Conservation (phyloP, 1,284 basidiomycete species). For the Moesziomyces antarcticus region DNA sequence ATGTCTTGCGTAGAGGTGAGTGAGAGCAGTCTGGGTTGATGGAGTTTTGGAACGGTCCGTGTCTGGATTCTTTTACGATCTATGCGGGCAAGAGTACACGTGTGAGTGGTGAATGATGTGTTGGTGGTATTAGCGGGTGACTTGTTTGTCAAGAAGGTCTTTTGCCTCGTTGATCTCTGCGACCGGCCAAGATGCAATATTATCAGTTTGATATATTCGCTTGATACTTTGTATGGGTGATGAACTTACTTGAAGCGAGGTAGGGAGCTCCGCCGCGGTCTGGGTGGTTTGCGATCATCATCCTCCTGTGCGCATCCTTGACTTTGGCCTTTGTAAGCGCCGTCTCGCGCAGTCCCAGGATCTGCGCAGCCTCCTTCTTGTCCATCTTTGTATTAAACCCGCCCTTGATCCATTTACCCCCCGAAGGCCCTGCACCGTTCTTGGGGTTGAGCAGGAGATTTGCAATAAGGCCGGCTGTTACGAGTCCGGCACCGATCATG, state of each 20-base stretch:
- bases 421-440: slow-evolving; percentile 70
- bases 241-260: slow-evolving; percentile 79
- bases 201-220: not conserved
- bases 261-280: slow-evolving; percentile 96
- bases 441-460: slow-evolving; percentile 49
- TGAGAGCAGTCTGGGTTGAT: no score
- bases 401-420: slow-evolving; percentile 88
- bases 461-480: slow-evolving; percentile 59
- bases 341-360: slow-evolving; percentile 78
- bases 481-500: slow-evolving; percentile 57
- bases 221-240: not conserved
- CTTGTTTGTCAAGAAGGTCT: slow-evolving; percentile 62
- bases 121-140: slow-evolving; percentile 43
- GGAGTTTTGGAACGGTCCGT: no score
- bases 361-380: slow-evolving; percentile 86
- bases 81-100: not conserved
- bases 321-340: slow-evolving; percentile 63
- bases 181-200: not conserved
- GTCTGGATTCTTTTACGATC: no score
- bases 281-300: slow-evolving; percentile 80
- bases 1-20: no score
- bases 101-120: not conserved
- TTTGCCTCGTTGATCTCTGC: slow-evolving; percentile 68
- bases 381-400: slow-evolving; percentile 98
- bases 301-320: slow-evolving; percentile 67